Conservation (phyloP, 805 yeast genomes). For the Nakazawaea ambrosiae region DNA sequence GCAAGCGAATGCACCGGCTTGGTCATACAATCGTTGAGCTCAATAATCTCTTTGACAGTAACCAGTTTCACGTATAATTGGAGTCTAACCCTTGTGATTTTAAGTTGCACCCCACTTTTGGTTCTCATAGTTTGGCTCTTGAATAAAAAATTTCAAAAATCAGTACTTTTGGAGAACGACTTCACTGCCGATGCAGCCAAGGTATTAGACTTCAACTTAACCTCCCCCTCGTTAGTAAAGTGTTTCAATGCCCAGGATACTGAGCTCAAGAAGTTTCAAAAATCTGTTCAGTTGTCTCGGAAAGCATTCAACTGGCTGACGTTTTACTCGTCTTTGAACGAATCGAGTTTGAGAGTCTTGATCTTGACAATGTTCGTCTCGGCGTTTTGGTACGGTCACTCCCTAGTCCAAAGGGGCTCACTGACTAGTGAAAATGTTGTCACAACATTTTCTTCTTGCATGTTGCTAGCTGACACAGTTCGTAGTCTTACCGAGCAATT, state of each 20-base stretch:
- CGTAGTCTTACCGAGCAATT: constrained; percentile 49
- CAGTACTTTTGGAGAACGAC: constrained; percentile 50
- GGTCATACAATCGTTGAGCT: constrained; percentile 43
- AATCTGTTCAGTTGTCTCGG: constrained; percentile 24
- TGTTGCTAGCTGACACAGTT: constrained; percentile 60
- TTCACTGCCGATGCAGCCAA: constrained; percentile 50
- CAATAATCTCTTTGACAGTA: constrained; percentile 46
- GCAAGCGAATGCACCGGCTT: constrained; percentile 61
- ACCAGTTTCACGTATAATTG: constrained; percentile 76
- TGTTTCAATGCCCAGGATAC: constrained; percentile 45
- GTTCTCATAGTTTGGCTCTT: constrained; percentile 38
- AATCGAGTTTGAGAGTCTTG: constrained; percentile 48
- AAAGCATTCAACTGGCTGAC: constrained; percentile 34
- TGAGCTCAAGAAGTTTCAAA: constrained; percentile 42
- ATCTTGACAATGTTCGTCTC: constrained; percentile 77
- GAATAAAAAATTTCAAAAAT: constrained; percentile 42
- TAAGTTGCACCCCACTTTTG: constrained; percentile 70
- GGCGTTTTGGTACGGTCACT: constrained; percentile 87
- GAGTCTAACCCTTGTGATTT: constrained; percentile 74
- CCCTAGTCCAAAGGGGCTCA: constrained; percentile 46
- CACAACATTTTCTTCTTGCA: constrained; percentile 78
- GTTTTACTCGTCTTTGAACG: constrained; percentile 46
- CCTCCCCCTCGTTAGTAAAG: constrained; percentile 53
- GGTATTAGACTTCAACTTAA: constrained; percentile 63
- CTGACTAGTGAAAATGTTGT: constrained; percentile 58